Base-by-base conservation (phyloP, 163 green algal species). In the Scenedesmus sp. region DNA sequence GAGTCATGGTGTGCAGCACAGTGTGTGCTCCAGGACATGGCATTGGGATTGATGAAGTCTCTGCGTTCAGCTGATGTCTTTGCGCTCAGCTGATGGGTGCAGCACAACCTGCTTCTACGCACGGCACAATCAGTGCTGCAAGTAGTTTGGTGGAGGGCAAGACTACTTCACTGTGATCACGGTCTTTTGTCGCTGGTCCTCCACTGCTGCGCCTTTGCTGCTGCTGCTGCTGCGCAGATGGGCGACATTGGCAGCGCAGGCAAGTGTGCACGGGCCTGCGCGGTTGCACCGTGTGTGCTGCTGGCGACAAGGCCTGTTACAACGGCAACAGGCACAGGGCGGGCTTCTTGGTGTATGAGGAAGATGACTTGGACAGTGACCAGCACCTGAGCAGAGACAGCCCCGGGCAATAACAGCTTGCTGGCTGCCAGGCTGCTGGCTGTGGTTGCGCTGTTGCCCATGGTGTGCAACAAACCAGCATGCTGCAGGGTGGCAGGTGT, bases 261-360 rank as follows among this genome's bases (percentile, higher is more conserved):
- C 40, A 83, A 65, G 3, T 97, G 95, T 91, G 83, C 92, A 0
- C 59, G 43, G n/a, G 83, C 93, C 0, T 97, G 95, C 87, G 93
- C 7, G 6, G 33, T 0, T 96, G 89, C 89, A 89, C 42, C 2
- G 16, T 30, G 30, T 92, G 88, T 83, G 44, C 81, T n/a, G 30
- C 42, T 33, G 81, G 46, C 22, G 88, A 92, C 65, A 70, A 59
- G 24, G 65, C 53, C 15, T 92, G 88, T 40, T 92, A 92, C 70
- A 85, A 92, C 37, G 68, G 85, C 20, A 92, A 92, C 82, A 82
- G 88, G 24, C 61, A 37, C 0, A 56, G 56, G 22, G 37, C 65
- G 20, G 88, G 88, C 9, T 92, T 81, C 81, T 37, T 92, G 30
- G 88, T 92, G n/a, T 88, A 89, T 43, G 53, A 82, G 22, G 65